These are phyloP conservation scores for Torulaspora globosa DNA, from an alignment of 1,139 yeast species.

Conservation along the genomic window DNA sequence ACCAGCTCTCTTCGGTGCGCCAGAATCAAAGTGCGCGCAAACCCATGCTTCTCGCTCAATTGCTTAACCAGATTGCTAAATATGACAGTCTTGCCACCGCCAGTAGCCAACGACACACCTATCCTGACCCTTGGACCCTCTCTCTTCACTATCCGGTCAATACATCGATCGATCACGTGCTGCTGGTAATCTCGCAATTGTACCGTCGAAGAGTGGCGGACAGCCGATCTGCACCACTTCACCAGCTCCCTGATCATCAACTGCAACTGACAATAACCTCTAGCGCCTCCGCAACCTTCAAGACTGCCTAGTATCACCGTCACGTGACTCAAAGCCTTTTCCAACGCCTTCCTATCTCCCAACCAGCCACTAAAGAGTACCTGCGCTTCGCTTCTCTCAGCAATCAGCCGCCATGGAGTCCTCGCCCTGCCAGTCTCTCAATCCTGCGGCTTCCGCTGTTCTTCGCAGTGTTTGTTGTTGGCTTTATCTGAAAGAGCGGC, in stretches of 20 bases:
- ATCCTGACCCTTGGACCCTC: slow-evolving; percentile 52
- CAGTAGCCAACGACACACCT: slow-evolving; percentile 88
- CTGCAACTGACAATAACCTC: neutral
- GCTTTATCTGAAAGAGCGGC: slow-evolving; percentile 2
- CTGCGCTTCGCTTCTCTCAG: neutral
- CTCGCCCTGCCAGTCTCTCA: neutral
- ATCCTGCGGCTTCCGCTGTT: slow-evolving; percentile 1
- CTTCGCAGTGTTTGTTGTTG: neutral
- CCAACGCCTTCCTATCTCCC: too few relatives aligned
- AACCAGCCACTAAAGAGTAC: neutral
- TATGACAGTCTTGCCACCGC: slow-evolving; percentile 91
- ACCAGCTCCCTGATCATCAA: neutral
- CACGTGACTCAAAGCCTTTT: neutral
- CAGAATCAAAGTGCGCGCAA: slow-evolving; percentile 48
- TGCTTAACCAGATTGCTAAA: slow-evolving; percentile 61
- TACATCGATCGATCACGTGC: slow-evolving; percentile 60
- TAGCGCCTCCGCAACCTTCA: neutral
- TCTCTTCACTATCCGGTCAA: slow-evolving; percentile 45
- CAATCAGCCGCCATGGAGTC: neutral
- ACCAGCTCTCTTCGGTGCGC: slow-evolving; percentile 84
- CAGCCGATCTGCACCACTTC: neutral
- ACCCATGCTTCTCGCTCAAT: slow-evolving; percentile 36
- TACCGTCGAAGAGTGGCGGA: slow-evolving; percentile 9
- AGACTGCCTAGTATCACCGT: too few relatives aligned
- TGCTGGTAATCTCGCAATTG: slow-evolving; percentile 61